A percentile compares a stretch with the other conserved stretches of the same genome.
These are phyloP conservation scores for Clohesyomyces aquaticus DNA, from an alignment of 495 filamentous ascomycete species.

Conservation along the genomic window DNA sequence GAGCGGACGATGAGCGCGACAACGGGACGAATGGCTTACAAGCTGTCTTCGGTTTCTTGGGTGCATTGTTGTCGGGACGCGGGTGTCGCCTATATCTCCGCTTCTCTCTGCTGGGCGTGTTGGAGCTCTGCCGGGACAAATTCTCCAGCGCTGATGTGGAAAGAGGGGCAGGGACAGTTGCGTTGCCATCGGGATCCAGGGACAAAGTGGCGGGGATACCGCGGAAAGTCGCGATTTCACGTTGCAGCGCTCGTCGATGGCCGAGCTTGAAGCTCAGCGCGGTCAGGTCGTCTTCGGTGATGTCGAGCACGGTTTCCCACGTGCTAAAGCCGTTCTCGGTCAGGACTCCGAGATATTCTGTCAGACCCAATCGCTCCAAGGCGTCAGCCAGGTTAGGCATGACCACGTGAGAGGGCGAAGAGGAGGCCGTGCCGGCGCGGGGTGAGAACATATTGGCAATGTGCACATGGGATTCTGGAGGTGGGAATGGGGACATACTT, in stretches of 20 bases:
- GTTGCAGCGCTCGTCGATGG: slow-evolving; percentile 40
- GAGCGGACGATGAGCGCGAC: neutral
- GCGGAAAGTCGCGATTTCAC: slow-evolving; percentile 39
- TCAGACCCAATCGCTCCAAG: slow-evolving; percentile 28
- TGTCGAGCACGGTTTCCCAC: slow-evolving; percentile 40
- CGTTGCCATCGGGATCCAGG: slow-evolving; percentile 15
- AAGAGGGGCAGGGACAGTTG: slow-evolving; percentile 6
- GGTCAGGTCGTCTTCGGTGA: slow-evolving; percentile 40
- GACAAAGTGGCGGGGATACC: slow-evolving; percentile 21
- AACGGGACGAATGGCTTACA: slow-evolving; percentile 20
- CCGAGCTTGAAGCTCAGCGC: slow-evolving; percentile 41
- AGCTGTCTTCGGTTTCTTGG: slow-evolving; percentile 44
- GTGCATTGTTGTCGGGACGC: slow-evolving; percentile 39
- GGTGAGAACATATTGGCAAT: neutral
- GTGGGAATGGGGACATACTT: neutral
- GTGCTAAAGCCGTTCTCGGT: slow-evolving; percentile 34
- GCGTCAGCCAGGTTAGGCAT: slow-evolving; percentile 16
- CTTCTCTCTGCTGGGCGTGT: slow-evolving; percentile 26
- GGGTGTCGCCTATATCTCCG: slow-evolving; percentile 43
- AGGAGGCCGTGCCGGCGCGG: neutral
- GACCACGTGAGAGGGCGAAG: slow-evolving; percentile 2
- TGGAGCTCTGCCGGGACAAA: slow-evolving; percentile 11
- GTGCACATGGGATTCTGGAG: neutral
- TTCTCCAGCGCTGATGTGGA: slow-evolving; percentile 29
- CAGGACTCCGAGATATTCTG: slow-evolving; percentile 22